A percentile compares a stretch with the other conserved stretches of the same genome.
These are phyloP conservation scores for Fusarium multiceps DNA, from an alignment of 2,329 filamentous ascomycete genomes.

Conservation along the genomic window DNA sequence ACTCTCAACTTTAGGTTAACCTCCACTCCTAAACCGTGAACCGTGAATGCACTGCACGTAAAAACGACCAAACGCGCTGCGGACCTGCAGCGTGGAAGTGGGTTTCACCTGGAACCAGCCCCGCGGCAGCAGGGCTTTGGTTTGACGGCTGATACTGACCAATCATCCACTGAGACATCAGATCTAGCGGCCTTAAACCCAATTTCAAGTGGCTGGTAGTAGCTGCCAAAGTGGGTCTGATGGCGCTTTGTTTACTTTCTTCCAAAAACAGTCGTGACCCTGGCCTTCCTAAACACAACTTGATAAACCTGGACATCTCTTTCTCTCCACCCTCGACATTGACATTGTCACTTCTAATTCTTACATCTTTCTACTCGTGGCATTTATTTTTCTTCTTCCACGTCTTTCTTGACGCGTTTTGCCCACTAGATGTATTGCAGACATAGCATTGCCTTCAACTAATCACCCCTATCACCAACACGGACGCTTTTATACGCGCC, in stretches of 20 bases:
- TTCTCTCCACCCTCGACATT: conserved; percentile 22
- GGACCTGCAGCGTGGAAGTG: conserved; percentile 19
- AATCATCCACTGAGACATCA: neutral
- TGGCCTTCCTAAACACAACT: conserved; percentile 40
- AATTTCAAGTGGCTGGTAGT: conserved; percentile 18
- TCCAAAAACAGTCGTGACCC: conserved; percentile 48
- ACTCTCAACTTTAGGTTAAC: conserved; percentile 11
- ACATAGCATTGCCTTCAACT: conserved; percentile 38
- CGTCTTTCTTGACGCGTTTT: conserved; percentile 29
- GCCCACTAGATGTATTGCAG: conserved; percentile 28
- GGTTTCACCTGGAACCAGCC: conserved; percentile 15
- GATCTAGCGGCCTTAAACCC: conserved; percentile 13
- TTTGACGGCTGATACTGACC: neutral
- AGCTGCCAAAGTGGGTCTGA: conserved; percentile 20
- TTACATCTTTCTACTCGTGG: conserved; percentile 24
- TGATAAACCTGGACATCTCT: conserved; percentile 34
- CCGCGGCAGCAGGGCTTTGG: conserved; percentile 17
- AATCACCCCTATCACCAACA: conserved; percentile 19
- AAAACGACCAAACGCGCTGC: conserved; percentile 8
- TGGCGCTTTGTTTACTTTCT: conserved; percentile 51
- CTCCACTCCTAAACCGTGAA: neutral
- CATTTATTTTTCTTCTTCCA: conserved; percentile 21
- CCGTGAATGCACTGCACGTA: conserved; percentile 1
- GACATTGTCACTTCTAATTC: conserved; percentile 18
- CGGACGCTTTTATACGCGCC: conserved; percentile 35